Evolutionary conservation across 192 early-diverging fungal species (phyloP), one percentile per base, ranked within the genome.

Genomic region (Coemansia sp.): DNA sequence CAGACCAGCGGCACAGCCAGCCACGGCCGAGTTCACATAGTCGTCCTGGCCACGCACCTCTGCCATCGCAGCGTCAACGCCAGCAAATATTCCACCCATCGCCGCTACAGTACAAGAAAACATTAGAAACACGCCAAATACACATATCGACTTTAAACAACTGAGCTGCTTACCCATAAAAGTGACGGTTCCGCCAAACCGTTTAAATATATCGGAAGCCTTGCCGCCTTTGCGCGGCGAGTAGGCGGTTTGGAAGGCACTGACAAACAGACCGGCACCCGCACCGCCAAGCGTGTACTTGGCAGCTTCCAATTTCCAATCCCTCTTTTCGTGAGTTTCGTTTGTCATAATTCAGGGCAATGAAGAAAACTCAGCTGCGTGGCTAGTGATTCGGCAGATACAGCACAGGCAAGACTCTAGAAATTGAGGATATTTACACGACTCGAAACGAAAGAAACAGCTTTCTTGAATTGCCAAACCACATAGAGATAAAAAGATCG

Each of bases 61-160:
- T 19, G 79, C 64, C 15, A 76, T 74, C 19, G 82, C 75, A 21
- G 85, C 79, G 58, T 88, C 88, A 48, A 85, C 87, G 32, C 84
- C 85, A 35, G 89, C 84, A 86, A 88, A 92, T 35, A 90, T 80
- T 73, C 90, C 90, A 56, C 89, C 90, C 84, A 92, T 87, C 19
- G 87, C 88, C 65, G 89, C 90, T 88, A 80, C 66, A 75, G 21
- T 59, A 19, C 2, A 53, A 25, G 11, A 61, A 7, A 7, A 37
- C 51, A 25, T 32, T 32, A 32, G 29, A 32, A 32, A 32, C 5
- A 32, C 29, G 29, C 4, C 29, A 32, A 32, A 32, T 6, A 32
- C 29, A 32, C 29, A 25, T n/a, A 12, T 17, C n/a, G 3, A 6
- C 29, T 32, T 32, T 32, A 32, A 32, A 4, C 29, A 32, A 6